phyloP scores from a whole-genome alignment of 2,329 filamentous ascomycete species.

The Colletotrichum paranaense region DNA sequence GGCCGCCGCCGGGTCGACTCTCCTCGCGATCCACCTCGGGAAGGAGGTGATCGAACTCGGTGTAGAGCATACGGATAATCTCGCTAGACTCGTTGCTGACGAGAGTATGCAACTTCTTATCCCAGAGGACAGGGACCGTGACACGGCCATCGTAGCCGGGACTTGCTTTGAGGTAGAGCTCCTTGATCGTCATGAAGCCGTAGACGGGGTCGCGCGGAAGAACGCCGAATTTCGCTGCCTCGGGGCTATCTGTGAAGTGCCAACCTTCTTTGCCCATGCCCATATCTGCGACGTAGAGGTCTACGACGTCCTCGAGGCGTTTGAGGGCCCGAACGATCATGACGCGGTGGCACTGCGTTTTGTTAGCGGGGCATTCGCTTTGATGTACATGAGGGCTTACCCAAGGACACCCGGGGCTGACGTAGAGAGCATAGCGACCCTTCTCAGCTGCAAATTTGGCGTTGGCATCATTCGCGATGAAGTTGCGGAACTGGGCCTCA shows the following conservation, averaged over 20 bases:
- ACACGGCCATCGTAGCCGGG: slow-evolving; percentile 76
- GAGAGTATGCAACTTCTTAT: slow-evolving; percentile 75
- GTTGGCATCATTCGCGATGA: slow-evolving; percentile 61
- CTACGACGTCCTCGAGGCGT: slow-evolving; percentile 76
- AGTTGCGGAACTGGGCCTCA: slow-evolving; percentile 65
- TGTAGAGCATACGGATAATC: slow-evolving; percentile 86
- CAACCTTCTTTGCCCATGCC: slow-evolving; percentile 70
- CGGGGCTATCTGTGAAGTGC: slow-evolving; percentile 52
- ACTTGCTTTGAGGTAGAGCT: slow-evolving; percentile 78
- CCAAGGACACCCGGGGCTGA: slow-evolving; percentile 73
- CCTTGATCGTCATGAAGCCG: slow-evolving; percentile 72
- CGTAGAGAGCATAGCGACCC: slow-evolving; percentile 71
- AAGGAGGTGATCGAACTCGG: slow-evolving; percentile 74
- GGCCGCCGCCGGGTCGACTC: slow-evolving; percentile 60
- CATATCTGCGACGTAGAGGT: slow-evolving; percentile 76
- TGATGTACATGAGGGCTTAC: slow-evolving; percentile 45
- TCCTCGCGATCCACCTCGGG: slow-evolving; percentile 63
- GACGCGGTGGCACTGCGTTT: slow-evolving; percentile 72
- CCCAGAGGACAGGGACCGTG: slow-evolving; percentile 80
- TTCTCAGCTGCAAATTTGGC: slow-evolving; percentile 68
- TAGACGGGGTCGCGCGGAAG: slow-evolving; percentile 71
- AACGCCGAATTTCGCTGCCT: slow-evolving; percentile 53
- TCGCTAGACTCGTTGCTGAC: slow-evolving; percentile 88
- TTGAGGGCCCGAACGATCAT: slow-evolving; percentile 80
- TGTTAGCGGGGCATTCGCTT: no score